These are phyloP conservation scores for Alternaria postmessia DNA, from an alignment of 2,329 filamentous ascomycete species.

Conservation along the genomic window DNA sequence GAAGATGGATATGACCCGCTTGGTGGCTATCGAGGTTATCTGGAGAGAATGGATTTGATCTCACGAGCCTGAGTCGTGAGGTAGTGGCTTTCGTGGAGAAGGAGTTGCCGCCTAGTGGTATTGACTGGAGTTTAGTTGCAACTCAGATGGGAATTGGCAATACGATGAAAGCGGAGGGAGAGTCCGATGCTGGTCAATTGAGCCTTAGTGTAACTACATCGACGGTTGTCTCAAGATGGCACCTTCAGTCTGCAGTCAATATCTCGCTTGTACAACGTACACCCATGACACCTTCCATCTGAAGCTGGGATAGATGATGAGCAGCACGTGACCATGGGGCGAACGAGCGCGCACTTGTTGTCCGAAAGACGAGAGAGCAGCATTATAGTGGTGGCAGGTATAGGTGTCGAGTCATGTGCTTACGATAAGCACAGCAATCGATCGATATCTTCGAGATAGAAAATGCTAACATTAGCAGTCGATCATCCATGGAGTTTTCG, in stretches of 20 bases:
- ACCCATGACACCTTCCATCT: background rate
- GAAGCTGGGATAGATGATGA: background rate
- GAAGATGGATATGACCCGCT: background rate
- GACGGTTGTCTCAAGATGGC: background rate
- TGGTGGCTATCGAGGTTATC: background rate
- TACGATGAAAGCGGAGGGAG: background rate
- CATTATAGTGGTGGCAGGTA: background rate
- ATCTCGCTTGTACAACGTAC: background rate
- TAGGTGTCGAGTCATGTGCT: background rate
- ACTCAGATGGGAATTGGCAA: background rate
- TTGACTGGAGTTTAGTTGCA: background rate
- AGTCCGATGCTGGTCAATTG: background rate
- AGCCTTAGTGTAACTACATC: background rate
- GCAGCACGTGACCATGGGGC: background rate
- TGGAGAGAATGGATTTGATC: background rate
- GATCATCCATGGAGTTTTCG: background rate
- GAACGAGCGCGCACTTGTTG: background rate
- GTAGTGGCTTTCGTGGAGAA: background rate
- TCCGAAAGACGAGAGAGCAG: background rate
- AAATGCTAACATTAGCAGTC: background rate
- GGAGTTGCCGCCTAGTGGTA: background rate
- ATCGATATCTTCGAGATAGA: background rate
- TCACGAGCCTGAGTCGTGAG: background rate
- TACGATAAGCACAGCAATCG: background rate
- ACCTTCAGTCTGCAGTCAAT: background rate